Percentiles rank a stretch among this genome's conserved stretches.
Conservation (phyloP, 768 basidiomycete species). For the Rhizopogon salebrosus region DNA sequence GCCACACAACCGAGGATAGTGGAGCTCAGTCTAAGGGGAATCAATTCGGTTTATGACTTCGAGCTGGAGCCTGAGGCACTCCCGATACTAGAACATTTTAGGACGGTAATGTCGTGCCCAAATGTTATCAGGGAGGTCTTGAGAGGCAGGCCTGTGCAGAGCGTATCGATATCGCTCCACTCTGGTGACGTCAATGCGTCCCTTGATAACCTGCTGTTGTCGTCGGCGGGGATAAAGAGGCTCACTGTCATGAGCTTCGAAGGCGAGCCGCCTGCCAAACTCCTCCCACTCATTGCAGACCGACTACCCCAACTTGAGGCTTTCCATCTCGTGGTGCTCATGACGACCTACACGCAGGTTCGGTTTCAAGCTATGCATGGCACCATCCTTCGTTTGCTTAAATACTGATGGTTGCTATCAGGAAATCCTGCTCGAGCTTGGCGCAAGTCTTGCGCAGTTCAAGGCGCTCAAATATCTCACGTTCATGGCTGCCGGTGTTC, state of each 20-base stretch:
- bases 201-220: conserved; percentile 38
- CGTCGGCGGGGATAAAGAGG: conserved; percentile 36
- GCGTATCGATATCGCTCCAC: conserved; percentile 50
- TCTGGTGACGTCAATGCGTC: conserved; percentile 33
- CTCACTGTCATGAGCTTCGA: conserved; percentile 60
- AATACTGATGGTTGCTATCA: conserved; percentile 11
- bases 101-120: conserved; percentile 49
- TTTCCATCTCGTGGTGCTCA: conserved; percentile 53
- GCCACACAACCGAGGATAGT: conserved; percentile 41
- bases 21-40: conserved; percentile 54
- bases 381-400: not conserved
- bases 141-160: conserved; percentile 41
- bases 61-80: conserved; percentile 36
- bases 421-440: conserved; percentile 39
- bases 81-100: conserved; percentile 44
- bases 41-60: conserved; percentile 31
- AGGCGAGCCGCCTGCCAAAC: conserved; percentile 33
- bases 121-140: conserved; percentile 40
- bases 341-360: conserved; percentile 43
- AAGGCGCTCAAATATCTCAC: conserved; percentile 46
- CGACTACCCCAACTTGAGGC: conserved; percentile 51
- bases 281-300: conserved; percentile 43
- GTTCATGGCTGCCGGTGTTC: conserved; percentile 44
- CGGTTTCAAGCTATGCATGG: conserved; percentile 15
- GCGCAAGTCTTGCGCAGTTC: conserved; percentile 37